Base-by-base conservation (phyloP, 768 basidiomycete species). In the Sporobolomyces phaffii region DNA sequence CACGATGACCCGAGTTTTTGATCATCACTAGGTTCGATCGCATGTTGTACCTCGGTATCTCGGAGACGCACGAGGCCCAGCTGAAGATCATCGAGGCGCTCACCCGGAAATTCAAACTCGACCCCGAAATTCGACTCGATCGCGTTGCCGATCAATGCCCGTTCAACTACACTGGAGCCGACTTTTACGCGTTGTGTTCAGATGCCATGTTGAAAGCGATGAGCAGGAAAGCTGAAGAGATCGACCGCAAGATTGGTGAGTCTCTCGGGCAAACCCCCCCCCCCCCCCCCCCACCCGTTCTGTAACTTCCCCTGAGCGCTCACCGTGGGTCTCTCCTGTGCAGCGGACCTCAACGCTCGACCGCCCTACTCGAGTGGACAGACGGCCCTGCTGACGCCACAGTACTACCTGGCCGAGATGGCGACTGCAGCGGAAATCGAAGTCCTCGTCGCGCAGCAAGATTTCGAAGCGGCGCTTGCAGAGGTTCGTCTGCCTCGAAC, bases 171-270 rank as follows among this genome's bases (percentile, higher is more conserved):
- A 98, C 96, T 3, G 96, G 96, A 48, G 96, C 96, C 45, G 96
- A 99, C 77, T 92, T 98, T 69, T 98, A 99, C 80, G 96, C 96
- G 0, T 80, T 99, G 13, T 98, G 96, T 77, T 89, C 91, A 8
- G 94, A 99, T 78, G 93, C 96, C 1, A 85, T 99, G 83, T 81
- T 99, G 62, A 89, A 89, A 76, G 91, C 96, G 14, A 94, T 99
- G 86, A 86, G 90, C 26, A 81, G 89, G 41, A 91, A 87, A 71
- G 93, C 96, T 0, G 83, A 84, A 66, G 83, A 83, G 54, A 79
- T 98, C 18, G 94, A 98, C 65, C 76, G 74, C 10, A 86, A 83
- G 72, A 87, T 98, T 52, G 84, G 88, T 87, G 73, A 53, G 82
- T 47, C 17, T 3, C 24, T 60, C 17, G n/a, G 22, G 26, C n/a